A percentile compares a stretch with the other conserved stretches of the same genome.
Conservation (phyloP, 1,284 basidiomycete species). For the Wallemia mellicola region DNA sequence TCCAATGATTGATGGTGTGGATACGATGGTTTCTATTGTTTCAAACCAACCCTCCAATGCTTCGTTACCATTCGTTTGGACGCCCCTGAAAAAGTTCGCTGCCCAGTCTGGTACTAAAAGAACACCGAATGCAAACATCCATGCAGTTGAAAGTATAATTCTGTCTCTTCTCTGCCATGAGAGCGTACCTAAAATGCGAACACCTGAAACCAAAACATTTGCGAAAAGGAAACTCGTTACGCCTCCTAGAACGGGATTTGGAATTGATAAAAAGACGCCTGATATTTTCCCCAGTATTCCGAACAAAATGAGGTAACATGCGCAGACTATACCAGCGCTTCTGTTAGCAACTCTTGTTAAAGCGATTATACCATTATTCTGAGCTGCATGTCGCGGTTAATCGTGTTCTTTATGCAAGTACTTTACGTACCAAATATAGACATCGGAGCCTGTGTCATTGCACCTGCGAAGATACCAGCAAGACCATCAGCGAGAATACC, state of each 20-base stretch:
- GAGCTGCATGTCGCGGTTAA: too few species aligned
- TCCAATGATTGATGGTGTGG: constrained; percentile 39
- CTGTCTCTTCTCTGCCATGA: constrained; percentile 38
- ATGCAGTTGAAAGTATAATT: constrained; percentile 28
- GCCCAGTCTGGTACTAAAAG: constrained; percentile 23
- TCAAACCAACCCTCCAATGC: constrained; percentile 40
- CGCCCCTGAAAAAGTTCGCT: constrained; percentile 34
- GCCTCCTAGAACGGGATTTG: constrained; percentile 49
- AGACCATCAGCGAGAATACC: constrained; percentile 43
- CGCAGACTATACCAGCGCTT: constrained; percentile 22
- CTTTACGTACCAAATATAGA: constrained; percentile 57
- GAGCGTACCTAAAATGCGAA: constrained; percentile 36
- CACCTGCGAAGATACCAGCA: constrained; percentile 37
- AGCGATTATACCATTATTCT: constrained; percentile 53
- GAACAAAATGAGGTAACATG: constrained; percentile 2
- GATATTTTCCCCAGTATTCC: constrained; percentile 36
- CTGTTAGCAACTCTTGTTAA: constrained; percentile 48
- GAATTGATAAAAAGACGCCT: constrained; percentile 47
- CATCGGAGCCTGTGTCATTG: constrained; percentile 44
- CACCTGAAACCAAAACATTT: constrained; percentile 31
- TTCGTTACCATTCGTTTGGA: constrained; percentile 22
- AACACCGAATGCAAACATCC: constrained; percentile 1
- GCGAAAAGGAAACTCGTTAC: constrained; percentile 44
- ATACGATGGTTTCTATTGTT: constrained; percentile 45
- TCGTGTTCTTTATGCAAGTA: too few species aligned